Evolutionary conservation across 805 yeast species (phyloP), one percentile per base, ranked within the genome.

Genomic region (Saturnispora diversa): DNA sequence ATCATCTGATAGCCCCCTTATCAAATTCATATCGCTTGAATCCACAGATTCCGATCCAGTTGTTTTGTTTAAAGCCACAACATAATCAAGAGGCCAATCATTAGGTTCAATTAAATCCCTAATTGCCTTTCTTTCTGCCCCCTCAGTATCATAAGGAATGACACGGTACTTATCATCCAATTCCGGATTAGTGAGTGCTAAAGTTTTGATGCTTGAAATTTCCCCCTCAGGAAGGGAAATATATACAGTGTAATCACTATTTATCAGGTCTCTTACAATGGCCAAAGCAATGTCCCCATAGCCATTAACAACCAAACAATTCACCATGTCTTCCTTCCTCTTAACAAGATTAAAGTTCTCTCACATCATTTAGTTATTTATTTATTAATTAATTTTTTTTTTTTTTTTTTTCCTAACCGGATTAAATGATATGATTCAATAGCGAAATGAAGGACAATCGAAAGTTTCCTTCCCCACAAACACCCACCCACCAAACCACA

Each of bases 181-280:
- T 33, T 44, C 47, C 8, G 47, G 47, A 27, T 44, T 44, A 8
- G 41, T 32, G n/a, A 22, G 36, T 3, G 22, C 15, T 9, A 43
- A 26, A 6, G 16, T 20, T 16, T 33, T 27, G 7, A 31, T 8
- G 21, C n/a, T 12, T 13, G 19, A 27, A 13, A 10, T n/a, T 16
- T 28, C 36, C 2, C 22, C 29, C 6, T 16, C 22, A 19, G 33
- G 21, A 5, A 28, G 21, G 7, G 40, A 16, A 4, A 42, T 32
- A n/a, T 30, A 25, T 3, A 41, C 38, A 11, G 12, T 8, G 13
- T 26, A 40, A 8, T 39, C 44, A 3, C 31, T 23, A 17, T 13
- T n/a, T 3, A 23, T 23, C 17, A 30, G 33, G 15, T 30, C 33
- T 30, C 33, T 30, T 8, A 30, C 15, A 19, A 30, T n/a, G 4